Evolutionary conservation across 805 yeast species (phyloP).

Genomic region (Yarrowia phangngaensis): DNA sequence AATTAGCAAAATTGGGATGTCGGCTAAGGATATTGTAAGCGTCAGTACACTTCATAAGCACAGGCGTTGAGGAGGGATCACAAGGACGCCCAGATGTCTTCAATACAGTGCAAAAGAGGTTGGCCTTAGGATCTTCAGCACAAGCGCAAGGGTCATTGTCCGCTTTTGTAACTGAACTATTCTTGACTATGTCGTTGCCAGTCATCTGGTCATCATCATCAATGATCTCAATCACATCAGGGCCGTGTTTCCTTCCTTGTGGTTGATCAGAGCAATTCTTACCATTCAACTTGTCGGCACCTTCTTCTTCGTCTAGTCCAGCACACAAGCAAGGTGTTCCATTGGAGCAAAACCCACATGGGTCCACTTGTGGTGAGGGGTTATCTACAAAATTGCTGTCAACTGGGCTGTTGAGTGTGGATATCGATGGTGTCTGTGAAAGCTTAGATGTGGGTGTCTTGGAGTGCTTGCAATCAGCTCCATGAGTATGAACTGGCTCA

Average conservation of each 20-base stretch:
- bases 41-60: constrained; percentile 69
- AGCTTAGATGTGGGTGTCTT: background rate
- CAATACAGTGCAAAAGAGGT: constrained; percentile 65
- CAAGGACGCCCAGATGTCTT: constrained; percentile 27
- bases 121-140: constrained; percentile 68
- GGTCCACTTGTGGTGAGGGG: constrained; percentile 43
- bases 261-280: no score
- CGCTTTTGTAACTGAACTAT: constrained; percentile 7
- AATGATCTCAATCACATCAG: background rate
- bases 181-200: constrained; percentile 2
- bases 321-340: constrained; percentile 86
- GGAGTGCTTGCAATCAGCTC: constrained; percentile 18
- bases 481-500: constrained; percentile 14
- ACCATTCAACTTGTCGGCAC: background rate
- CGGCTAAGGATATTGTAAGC: constrained; percentile 77
- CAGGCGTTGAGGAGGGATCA: constrained; percentile 37
- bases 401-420: constrained; percentile 8
- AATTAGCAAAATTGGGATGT: constrained; percentile 42
- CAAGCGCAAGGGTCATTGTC: constrained; percentile 4
- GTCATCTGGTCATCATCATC: constrained; percentile 10
- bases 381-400: constrained; percentile 18
- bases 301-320: constrained; percentile 36
- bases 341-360: constrained; percentile 89
- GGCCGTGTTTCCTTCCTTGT: background rate
- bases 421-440: constrained; percentile 13